A percentile compares a stretch with the other conserved stretches of the same genome.
phyloP scores from a whole-genome alignment of 176 grass and related monocot genomes.

The Dendrocalamus sinicus region DNA sequence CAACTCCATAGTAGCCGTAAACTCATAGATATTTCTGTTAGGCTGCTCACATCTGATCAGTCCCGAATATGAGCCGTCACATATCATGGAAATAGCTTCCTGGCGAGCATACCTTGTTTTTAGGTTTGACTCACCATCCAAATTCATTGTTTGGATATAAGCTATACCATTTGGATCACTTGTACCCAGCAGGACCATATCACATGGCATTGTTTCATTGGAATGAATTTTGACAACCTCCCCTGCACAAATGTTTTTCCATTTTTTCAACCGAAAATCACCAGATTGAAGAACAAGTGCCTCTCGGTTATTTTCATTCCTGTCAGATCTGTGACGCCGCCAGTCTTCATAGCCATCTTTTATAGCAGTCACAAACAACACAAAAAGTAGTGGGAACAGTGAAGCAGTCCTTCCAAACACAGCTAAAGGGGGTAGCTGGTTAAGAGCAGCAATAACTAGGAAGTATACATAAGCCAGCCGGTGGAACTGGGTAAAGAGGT shows the following conservation, averaged over 20 bases:
- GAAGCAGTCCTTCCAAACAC: conserved; percentile 99
- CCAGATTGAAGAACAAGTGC: conserved; percentile 83
- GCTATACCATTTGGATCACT: conserved; percentile 98
- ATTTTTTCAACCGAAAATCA: conserved; percentile 83
- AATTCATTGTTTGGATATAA: conserved; percentile 99
- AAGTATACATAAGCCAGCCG: conserved; percentile 95
- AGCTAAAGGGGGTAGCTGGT: conserved; percentile 97
- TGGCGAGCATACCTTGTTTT: conserved; percentile 99
- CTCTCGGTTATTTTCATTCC: conserved; percentile 95
- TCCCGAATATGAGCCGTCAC: conserved; percentile 61
- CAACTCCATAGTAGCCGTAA: conserved; percentile 95
- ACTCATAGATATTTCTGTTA: conserved; percentile 98
- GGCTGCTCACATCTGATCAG: conserved; percentile 94
- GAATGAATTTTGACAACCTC: conserved; percentile 91
- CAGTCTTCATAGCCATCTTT: conserved; percentile 99
- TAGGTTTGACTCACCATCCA: conserved; percentile 97
- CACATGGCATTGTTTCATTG: conserved; percentile 95
- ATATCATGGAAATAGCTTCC: conserved; percentile 75
- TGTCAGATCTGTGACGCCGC: conserved; percentile 94
- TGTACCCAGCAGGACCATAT: conserved; percentile 89
- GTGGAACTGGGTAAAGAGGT: conserved; percentile 99
- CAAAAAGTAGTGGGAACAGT: conserved; percentile 93
- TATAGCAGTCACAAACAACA: conserved; percentile 96
- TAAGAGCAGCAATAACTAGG: conserved; percentile 96
- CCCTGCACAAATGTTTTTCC: conserved; percentile 94